Evolutionary conservation across 129 eudicot species (phyloP), one percentile per base, ranked within the genome.

Genomic region (Smallanthus sonchifolius): DNA sequence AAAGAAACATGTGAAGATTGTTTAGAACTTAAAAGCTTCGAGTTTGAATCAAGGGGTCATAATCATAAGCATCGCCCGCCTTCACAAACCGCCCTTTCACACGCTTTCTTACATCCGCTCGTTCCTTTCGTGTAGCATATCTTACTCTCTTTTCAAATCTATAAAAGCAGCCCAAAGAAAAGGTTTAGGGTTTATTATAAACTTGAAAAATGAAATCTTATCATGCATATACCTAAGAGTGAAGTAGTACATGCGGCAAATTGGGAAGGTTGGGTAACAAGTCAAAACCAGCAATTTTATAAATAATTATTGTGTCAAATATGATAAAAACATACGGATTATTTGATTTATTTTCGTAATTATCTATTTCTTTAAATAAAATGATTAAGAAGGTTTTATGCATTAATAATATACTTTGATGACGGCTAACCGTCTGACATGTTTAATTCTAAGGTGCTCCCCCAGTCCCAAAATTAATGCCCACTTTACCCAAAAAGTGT

Each of bases 51-150:
- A 84, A n/a, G 14, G 94, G 90, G 64, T 88, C 94, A 69, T 88
- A 85, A 78, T 88, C 92, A 74, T 82, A 87, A n/a, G 82, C 82
- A 39, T 87, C 92, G 38, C 92, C 92, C 59, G 92, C 89, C 77
- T 87, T 87, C 80, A 87, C 89, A 72, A 87, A 87, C 40, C 92
- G 85, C 36, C 89, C 89, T 77, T 88, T 88, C 70, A 85, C 90
- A 57, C 88, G 88, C 73, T 88, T 88, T 84, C 94, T 85, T 40
- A 83, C 90, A 73, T 88, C 87, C 42, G 94, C 94, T 63, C 87
- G 83, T 48, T 73, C 94, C 82, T 88, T 88, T 77, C 90, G 83
- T 55, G 90, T 83, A 63, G 94, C 90, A 42, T 88, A 88, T 68
- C 94, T 72, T 68, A 88, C 82, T 72, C 72, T 85, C 67, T 85